phyloP scores from a whole-genome alignment of 208 protist genomes.

The Chromosphaera perkinsii region DNA sequence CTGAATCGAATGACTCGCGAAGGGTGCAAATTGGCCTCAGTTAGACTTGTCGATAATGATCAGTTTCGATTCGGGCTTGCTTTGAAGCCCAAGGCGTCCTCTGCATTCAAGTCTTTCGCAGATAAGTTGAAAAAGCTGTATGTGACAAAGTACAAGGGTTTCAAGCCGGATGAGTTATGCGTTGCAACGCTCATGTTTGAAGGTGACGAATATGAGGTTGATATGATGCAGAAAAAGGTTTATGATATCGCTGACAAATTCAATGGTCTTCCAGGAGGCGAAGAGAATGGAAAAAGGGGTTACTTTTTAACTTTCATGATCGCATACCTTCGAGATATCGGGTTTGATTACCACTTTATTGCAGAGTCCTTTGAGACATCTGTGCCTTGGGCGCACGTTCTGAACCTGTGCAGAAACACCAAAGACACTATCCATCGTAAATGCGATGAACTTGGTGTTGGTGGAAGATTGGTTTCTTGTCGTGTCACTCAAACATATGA shows the following conservation, averaged over 20 bases:
- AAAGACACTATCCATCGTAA: too few species aligned
- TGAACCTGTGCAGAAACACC: too few species aligned
- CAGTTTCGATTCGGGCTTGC: too few species aligned
- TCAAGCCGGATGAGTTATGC: conserved; percentile 38
- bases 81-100: conserved; percentile 39
- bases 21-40: too few species aligned
- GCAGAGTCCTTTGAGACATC: too few species aligned
- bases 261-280: conserved; percentile 32
- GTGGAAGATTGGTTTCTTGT: too few species aligned
- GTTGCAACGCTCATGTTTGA: conserved; percentile 46
- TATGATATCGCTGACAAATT: conserved; percentile 27
- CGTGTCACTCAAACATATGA: too few species aligned
- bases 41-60: too few species aligned
- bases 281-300: conserved; percentile 38
- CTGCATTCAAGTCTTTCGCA: conserved; percentile 1
- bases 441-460: too few species aligned
- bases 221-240: conserved; percentile 24
- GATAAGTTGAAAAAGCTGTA: conserved; percentile 39
- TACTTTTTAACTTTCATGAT: conserved; percentile 55
- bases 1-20: too few species aligned
- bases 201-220: conserved; percentile 29
- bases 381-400: too few species aligned
- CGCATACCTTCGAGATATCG: conserved; percentile 53
- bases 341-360: too few species aligned
- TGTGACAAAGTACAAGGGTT: conserved; percentile 32